Percentiles rank a stretch among this genome's conserved stretches.
Conservation (phyloP, 2,329 filamentous ascomycete genomes). For the Ceratocystis smalleyi region DNA sequence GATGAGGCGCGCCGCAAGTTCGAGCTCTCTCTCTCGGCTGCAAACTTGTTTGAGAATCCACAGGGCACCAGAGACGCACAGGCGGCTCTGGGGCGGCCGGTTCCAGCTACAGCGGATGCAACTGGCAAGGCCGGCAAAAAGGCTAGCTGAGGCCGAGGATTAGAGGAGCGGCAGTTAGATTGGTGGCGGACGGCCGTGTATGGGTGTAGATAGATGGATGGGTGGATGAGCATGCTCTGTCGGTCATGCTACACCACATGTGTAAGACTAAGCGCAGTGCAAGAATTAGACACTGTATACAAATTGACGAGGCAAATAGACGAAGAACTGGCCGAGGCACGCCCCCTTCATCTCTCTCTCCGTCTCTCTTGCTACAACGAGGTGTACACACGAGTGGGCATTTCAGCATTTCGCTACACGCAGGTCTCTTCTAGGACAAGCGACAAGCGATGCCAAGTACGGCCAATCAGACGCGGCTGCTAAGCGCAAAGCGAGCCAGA, state of each 20-base stretch:
- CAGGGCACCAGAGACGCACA: slow-evolving; percentile 6
- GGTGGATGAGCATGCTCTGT: background rate
- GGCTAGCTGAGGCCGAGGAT: background rate
- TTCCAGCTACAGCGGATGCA: background rate
- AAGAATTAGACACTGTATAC: background rate
- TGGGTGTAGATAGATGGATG: background rate
- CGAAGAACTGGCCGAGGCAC: background rate
- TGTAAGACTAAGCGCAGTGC: background rate
- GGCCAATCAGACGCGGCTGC: slow-evolving; percentile 2
- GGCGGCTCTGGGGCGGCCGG: slow-evolving; percentile 2
- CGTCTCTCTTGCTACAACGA: no score
- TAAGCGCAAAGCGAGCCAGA: background rate
- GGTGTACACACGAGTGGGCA: no score
- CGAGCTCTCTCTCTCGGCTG: slow-evolving; percentile 7
- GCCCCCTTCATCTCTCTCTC: no score
- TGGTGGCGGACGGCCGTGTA: background rate
- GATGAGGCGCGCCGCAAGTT: slow-evolving; percentile 9
- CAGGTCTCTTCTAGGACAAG: background rate
- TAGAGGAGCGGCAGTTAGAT: background rate
- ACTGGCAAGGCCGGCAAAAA: background rate
- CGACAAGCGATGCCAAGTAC: background rate
- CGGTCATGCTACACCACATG: background rate
- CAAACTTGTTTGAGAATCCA: slow-evolving; percentile 9
- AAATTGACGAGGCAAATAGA: background rate
- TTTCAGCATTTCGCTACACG: no score